These are phyloP conservation scores for Paraglomus brasilianum DNA, from an alignment of 192 early-diverging fungal species.

Conservation along the genomic window DNA sequence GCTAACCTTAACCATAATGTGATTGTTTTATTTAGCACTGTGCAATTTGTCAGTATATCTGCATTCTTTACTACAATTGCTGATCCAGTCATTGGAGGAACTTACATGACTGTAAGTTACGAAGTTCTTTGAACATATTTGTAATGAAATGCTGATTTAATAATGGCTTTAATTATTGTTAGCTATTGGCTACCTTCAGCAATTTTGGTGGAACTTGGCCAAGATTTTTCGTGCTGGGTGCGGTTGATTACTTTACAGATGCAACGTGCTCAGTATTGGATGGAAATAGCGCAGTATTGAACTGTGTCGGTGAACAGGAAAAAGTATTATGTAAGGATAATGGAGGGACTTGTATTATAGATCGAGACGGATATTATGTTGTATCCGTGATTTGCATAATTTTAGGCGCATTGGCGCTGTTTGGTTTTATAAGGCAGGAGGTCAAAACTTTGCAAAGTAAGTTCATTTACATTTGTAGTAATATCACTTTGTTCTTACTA, in stretches of 20 bases:
- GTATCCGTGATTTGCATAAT: slow-evolving; percentile 71
- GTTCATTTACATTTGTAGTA: not conserved
- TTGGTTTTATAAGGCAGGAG: slow-evolving; percentile 60
- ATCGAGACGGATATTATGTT: slow-evolving; percentile 86
- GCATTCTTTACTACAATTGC: slow-evolving; percentile 94
- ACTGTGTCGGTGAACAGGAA: slow-evolving; percentile 64
- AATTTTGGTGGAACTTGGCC: slow-evolving; percentile 99
- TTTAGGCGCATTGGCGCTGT: slow-evolving; percentile 60
- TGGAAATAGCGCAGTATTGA: slow-evolving; percentile 41
- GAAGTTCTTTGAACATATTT: not conserved
- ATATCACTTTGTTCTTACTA: too few species aligned
- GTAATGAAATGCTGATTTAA: not conserved
- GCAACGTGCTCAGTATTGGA: slow-evolving; percentile 60
- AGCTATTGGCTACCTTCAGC: slow-evolving; percentile 87
- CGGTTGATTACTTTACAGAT: slow-evolving; percentile 88
- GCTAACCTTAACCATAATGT: not conserved
- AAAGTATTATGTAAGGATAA: slow-evolving; percentile 59
- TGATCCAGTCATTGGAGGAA: slow-evolving; percentile 92
- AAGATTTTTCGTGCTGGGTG: slow-evolving; percentile 86
- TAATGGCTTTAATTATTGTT: slow-evolving; percentile 3
- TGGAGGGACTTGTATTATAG: slow-evolving; percentile 66
- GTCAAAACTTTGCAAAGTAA: slow-evolving; percentile 43
- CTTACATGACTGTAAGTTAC: slow-evolving; percentile 72
- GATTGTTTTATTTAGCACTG: slow-evolving; percentile 52
- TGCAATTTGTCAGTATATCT: slow-evolving; percentile 95